Conservation (phyloP, 495 filamentous ascomycete genomes). For the Penicillium manginii region DNA sequence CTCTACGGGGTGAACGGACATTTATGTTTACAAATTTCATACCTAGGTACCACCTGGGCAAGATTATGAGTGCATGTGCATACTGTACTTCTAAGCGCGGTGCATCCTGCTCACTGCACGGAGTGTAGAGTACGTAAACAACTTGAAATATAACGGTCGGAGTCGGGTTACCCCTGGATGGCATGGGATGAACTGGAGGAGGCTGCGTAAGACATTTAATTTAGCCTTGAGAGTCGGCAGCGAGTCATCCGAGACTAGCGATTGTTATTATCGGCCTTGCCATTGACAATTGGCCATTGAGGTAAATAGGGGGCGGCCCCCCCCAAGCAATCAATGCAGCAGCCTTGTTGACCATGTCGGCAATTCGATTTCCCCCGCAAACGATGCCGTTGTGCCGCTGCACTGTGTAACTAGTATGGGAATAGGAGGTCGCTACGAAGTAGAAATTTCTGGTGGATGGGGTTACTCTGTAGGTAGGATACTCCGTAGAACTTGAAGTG, state of each 20-base stretch:
- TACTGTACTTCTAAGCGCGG: too few relatives aligned
- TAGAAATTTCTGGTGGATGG: too few relatives aligned
- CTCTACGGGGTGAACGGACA: background rate
- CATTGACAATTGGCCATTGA: background rate
- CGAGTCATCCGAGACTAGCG: conserved; percentile 3
- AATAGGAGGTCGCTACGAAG: background rate
- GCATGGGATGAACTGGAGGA: conserved; percentile 1
- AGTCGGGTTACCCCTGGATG: background rate
- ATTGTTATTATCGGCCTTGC: background rate
- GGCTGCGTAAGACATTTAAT: conserved; percentile 2
- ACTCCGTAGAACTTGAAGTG: too few relatives aligned
- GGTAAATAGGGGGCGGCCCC: too few relatives aligned
- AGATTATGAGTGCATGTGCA: too few relatives aligned
- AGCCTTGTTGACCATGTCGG: conserved; percentile 1
- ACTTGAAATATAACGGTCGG: background rate
- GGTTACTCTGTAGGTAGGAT: background rate
- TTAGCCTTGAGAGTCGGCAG: background rate
- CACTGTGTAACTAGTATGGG: background rate
- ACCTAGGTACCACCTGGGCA: too few relatives aligned
- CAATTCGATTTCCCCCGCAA: background rate
- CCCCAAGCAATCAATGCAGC: background rate
- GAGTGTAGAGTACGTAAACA: too few relatives aligned
- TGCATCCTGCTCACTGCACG: too few relatives aligned
- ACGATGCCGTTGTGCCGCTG: background rate
- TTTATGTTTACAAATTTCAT: too few relatives aligned